Evolutionary conservation across 1,284 basidiomycete species (phyloP).

Genomic region (Marasmius fiardii): DNA sequence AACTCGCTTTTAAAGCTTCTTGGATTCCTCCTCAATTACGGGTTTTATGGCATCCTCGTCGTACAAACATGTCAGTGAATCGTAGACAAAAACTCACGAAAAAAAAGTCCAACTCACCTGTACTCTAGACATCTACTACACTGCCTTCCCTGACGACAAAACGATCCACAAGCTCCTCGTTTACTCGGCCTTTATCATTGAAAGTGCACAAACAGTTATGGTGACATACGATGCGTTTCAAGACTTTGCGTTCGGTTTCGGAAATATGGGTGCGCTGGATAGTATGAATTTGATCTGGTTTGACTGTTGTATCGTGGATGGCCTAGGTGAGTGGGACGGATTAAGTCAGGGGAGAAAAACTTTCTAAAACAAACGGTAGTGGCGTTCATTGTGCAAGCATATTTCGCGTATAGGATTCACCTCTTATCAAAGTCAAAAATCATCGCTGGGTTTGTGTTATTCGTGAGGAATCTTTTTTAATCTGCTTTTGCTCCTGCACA

Average conservation of each 20-base stretch:
- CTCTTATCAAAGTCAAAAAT: neutral
- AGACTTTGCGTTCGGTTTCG: slow-evolving; percentile 19
- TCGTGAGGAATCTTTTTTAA: neutral
- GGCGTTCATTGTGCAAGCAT: neutral
- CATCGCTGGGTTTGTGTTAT: neutral
- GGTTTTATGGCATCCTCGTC: neutral
- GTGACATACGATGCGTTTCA: slow-evolving; percentile 20
- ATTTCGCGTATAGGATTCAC: neutral
- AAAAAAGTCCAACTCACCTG: too few relatives aligned
- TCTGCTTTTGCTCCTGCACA: neutral
- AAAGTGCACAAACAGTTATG: slow-evolving; percentile 15
- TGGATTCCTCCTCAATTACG: neutral
- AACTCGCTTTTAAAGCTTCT: neutral
- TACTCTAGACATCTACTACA: neutral
- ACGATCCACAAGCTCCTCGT: slow-evolving; percentile 2
- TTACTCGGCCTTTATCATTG: slow-evolving; percentile 15
- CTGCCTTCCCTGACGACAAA: neutral
- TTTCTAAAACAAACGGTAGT: neutral
- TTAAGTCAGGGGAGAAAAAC: neutral
- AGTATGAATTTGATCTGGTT: neutral
- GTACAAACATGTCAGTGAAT: neutral
- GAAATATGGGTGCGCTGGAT: slow-evolving; percentile 12
- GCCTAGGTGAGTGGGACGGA: neutral
- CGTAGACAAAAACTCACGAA: neutral
- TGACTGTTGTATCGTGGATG: neutral